Conservation (phyloP, 1,139 yeast genomes). For the Saccharomyces hybrid region DNA sequence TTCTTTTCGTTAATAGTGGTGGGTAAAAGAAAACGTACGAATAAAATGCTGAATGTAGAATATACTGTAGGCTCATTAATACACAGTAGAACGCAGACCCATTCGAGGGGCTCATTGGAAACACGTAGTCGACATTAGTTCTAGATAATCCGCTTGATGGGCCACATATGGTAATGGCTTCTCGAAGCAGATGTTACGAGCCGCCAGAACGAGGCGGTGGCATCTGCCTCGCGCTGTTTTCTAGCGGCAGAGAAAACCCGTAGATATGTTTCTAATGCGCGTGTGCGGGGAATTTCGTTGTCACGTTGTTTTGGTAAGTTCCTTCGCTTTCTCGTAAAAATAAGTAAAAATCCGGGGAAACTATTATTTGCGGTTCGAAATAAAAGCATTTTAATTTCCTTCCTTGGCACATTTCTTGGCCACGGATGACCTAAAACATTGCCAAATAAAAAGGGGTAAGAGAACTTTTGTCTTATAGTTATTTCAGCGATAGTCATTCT, state of each 20-base stretch:
- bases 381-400: neutral
- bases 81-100: neutral
- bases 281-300: neutral
- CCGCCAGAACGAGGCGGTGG: neutral
- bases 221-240: neutral
- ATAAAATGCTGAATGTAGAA: neutral
- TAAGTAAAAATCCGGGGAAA: neutral
- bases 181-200: neutral
- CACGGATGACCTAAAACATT: neutral
- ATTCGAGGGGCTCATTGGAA: neutral
- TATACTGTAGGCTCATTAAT: neutral
- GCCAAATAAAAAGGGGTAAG: neutral
- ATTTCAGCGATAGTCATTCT: neutral
- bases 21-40: neutral
- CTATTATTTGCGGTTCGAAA: neutral
- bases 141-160: neutral
- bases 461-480: neutral
- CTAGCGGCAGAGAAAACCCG: neutral
- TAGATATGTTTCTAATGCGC: neutral
- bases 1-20: neutral
- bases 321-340: neutral
- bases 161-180: neutral
- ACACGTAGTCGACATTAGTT: neutral
- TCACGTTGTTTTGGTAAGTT: neutral
- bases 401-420: neutral